These are phyloP conservation scores for Komagataella kurtzmanii DNA, from an alignment of 805 yeast species.

Conservation along the genomic window DNA sequence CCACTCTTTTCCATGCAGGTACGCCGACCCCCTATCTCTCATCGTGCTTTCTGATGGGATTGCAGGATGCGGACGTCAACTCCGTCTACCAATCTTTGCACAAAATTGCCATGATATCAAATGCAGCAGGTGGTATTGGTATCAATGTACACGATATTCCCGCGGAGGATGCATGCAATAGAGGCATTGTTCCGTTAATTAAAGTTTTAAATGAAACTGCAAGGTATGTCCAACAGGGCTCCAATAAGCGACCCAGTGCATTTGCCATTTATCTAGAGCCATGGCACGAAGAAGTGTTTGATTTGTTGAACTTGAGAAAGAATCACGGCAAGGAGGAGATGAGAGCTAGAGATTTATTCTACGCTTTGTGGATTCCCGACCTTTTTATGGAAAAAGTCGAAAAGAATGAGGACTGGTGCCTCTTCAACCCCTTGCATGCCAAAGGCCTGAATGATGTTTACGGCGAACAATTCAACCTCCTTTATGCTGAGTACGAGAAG, in stretches of 20 bases:
- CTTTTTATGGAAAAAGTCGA: constrained; percentile 88
- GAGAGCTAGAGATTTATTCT: constrained; percentile 86
- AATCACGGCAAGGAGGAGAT: constrained; percentile 92
- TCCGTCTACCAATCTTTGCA: constrained; percentile 88
- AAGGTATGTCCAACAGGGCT: constrained; percentile 96
- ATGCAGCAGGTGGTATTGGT: constrained; percentile 95
- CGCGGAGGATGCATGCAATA: constrained; percentile 77
- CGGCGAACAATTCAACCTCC: constrained; percentile 69
- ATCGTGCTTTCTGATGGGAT: constrained; percentile 83
- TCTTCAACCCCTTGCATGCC: constrained; percentile 82
- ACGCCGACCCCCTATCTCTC: constrained; percentile 77
- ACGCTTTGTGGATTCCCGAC: constrained; percentile 92
- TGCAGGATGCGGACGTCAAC: constrained; percentile 90
- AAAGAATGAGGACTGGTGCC: constrained; percentile 67
- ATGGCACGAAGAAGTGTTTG: constrained; percentile 91
- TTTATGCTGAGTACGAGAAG: constrained; percentile 61
- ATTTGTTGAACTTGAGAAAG: constrained; percentile 74
- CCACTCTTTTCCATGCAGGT: constrained; percentile 90
- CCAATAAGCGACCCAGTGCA: constrained; percentile 96
- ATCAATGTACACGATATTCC: constrained; percentile 80
- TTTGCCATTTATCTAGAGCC: constrained; percentile 91
- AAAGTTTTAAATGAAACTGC: constrained; percentile 94
- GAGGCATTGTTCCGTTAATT: constrained; percentile 92
- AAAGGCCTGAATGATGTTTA: constrained; percentile 75
- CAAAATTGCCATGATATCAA: constrained; percentile 80